A percentile compares a stretch with the other conserved stretches of the same genome.
Conservation (phyloP, 352 stramenopile genomes). For the Phytophthora sp. region DNA sequence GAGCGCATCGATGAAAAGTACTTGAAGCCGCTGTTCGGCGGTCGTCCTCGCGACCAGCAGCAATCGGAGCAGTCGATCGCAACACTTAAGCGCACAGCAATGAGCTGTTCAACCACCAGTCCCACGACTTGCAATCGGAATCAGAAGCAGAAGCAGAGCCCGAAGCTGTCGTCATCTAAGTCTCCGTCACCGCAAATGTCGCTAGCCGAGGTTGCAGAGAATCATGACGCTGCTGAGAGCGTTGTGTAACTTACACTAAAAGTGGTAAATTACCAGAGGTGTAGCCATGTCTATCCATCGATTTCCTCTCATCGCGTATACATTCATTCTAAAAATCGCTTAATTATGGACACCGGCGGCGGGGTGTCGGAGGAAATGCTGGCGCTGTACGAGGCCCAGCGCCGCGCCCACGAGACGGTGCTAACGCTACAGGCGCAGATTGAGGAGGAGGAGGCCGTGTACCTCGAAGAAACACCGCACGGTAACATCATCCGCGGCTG, state of each 20-base stretch:
- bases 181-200: constrained; percentile 41
- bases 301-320: constrained; percentile 3
- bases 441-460: constrained; percentile 76
- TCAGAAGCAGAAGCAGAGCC: constrained; percentile 17
- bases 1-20: constrained; percentile 73
- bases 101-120: constrained; percentile 21
- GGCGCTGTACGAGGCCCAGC: constrained; percentile 73
- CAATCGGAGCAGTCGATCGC: constrained; percentile 23
- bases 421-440: constrained; percentile 78
- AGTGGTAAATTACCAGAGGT: too few relatives aligned
- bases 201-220: constrained; percentile 62
- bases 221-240: constrained; percentile 49
- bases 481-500: constrained; percentile 90
- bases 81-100: constrained; percentile 32
- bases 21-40: constrained; percentile 76
- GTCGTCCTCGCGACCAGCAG: constrained; percentile 40
- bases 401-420: constrained; percentile 72
- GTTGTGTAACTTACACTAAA: constrained; percentile 26
- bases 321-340: background rate
- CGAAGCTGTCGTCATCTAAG: constrained; percentile 21
- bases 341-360: constrained; percentile 24
- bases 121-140: constrained; percentile 15
- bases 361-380: constrained; percentile 71
- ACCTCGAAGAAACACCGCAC: constrained; percentile 84
- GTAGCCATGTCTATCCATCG: constrained; percentile 24